Percentiles rank a stretch among this genome's conserved stretches.
Evolutionary conservation across 2,329 filamentous ascomycete genomes (phyloP).

Genomic region (Botrytis cinerea): DNA sequence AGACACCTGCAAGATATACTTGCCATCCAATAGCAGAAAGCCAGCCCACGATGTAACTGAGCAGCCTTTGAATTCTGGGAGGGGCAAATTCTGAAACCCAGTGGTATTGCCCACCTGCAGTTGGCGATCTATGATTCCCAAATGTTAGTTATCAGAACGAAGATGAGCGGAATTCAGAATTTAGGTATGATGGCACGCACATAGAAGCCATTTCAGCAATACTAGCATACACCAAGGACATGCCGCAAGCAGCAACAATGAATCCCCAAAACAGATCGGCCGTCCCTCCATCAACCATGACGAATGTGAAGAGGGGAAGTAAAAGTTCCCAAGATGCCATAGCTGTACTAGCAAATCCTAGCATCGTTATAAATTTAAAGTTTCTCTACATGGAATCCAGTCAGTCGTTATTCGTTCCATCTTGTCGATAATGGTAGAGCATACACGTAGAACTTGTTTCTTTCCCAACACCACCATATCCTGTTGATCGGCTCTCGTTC

Average conservation of each 20-base stretch:
- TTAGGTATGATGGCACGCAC: constrained; percentile 23
- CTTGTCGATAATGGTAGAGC: neutral
- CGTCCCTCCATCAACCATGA: constrained; percentile 27
- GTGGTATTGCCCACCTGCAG: constrained; percentile 58
- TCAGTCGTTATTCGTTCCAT: neutral
- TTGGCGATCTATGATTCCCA: constrained; percentile 48
- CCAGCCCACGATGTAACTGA: constrained; percentile 55
- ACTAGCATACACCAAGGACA: constrained; percentile 31
- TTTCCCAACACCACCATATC: constrained; percentile 28
- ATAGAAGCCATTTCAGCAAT: constrained; percentile 38
- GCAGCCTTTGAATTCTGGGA: constrained; percentile 49
- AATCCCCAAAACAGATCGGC: constrained; percentile 46
- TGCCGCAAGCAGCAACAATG: constrained; percentile 34
- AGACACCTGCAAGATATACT: constrained; percentile 44
- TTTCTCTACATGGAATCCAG: constrained; percentile 37
- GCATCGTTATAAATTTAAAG: constrained; percentile 46
- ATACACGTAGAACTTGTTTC: constrained; percentile 28
- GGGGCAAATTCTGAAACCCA: constrained; percentile 58
- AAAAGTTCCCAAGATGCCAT: constrained; percentile 48
- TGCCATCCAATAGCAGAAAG: constrained; percentile 51
- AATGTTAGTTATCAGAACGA: neutral
- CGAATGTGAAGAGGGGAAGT: constrained; percentile 35
- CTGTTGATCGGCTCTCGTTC: constrained; percentile 26
- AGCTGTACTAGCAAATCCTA: constrained; percentile 47
- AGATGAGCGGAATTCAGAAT: neutral